Evolutionary conservation across 371 early-diverging fungal genomes (phyloP).

Genomic region (Chytridium lagenaria): DNA sequence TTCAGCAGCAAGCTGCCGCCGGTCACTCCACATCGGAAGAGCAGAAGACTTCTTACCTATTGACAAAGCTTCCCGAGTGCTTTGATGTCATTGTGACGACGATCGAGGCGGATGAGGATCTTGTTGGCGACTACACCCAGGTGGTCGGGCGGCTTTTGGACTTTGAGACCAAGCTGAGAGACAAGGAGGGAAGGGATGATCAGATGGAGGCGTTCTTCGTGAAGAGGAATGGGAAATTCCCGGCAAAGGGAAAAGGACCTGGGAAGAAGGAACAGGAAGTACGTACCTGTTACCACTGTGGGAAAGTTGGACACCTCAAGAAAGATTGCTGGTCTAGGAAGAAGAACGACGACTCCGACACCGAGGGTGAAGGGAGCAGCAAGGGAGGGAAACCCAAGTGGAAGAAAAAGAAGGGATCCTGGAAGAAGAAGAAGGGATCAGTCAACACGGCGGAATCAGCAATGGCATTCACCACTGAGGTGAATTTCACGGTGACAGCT

Average conservation of each 20-base stretch:
- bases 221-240: neutral
- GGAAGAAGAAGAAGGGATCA: too few relatives aligned
- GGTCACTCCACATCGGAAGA: neutral
- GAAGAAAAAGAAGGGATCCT: neutral
- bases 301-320: neutral
- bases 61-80: neutral
- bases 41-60: neutral
- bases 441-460: too few relatives aligned
- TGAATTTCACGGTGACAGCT: too few relatives aligned
- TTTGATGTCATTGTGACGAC: neutral
- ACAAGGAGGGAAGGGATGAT: neutral
- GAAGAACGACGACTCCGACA: neutral
- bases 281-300: neutral
- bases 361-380: neutral
- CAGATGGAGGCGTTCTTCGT: neutral
- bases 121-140: neutral
- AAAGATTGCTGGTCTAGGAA: neutral
- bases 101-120: neutral
- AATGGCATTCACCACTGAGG: too few relatives aligned
- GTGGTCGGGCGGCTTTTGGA: neutral
- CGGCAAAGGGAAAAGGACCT: neutral
- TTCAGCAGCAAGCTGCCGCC: neutral
- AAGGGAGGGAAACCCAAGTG: neutral
- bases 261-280: neutral
- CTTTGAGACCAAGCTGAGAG: neutral